Base-by-base conservation (phyloP, 192 early-diverging fungal species). In the Mortierella antarctica region DNA sequence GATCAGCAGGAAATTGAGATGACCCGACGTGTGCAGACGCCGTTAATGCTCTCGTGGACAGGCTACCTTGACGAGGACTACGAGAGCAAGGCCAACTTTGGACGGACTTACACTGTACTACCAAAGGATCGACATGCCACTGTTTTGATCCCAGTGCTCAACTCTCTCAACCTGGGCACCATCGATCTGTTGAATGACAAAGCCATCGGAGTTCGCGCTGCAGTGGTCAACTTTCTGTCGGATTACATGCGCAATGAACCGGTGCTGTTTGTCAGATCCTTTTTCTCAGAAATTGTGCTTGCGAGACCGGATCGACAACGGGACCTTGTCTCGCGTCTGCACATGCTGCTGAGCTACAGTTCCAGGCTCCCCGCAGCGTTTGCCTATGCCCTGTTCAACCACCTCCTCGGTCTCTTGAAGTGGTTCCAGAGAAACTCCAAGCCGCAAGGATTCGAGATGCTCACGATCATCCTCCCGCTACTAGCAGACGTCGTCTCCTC, bases 191-290 rank as follows among this genome's bases (percentile, higher is more conserved):
- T 90, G n/a, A 74, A 87, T 23, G 89, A 90, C 67, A 52, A 64
- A 15, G 53, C 84, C n/a, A 65, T 85, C 45, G 89, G 86, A 13
- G 84, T 86, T 20, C 83, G 74, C n/a, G 78, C 79, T 47, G 69
- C 73, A 1, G 58, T 84, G 1, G 67, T 83, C 54, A 84, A 86
- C 58, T 59, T 86, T 9, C 58, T 90, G n/a, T 73, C 71, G 10
- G 77, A 85, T 21, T 86, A 85, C 59, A 70, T 88, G 41, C 75
- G 89, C n/a, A 88, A 90, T 47, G 87, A 90, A 63, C 86, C 89
- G 0, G 66, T 78, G 2, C 48, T 90, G 10, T 90, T 90, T 59
- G 73, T 90, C 9, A 73, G 89, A 13, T 73, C 82, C 0, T 87
- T 87, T 54, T 65, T 90, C 45, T 71, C 82, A 8, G 89, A 90